Base-by-base conservation (phyloP, 345 rosid genomes). In the Aquilaria yunnanensis region DNA sequence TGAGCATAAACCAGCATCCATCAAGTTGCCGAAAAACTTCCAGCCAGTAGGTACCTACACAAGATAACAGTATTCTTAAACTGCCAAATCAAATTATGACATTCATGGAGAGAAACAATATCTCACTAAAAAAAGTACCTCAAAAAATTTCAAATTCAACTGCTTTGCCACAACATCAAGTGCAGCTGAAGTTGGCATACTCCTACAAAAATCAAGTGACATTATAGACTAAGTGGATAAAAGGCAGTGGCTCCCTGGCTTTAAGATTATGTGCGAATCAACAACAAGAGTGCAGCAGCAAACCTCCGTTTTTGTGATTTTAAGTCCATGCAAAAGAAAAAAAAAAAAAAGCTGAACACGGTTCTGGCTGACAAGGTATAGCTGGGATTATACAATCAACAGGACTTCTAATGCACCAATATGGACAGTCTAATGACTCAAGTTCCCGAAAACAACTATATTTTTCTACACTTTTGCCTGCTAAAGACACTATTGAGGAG, bases 171-270 rank as follows among this genome's bases (percentile, higher is more conserved):
- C 99, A 59, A 95, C 96, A 77, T 95, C 98, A 63, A 95, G 96
- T 54, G 98, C 99, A 71, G 98, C 97, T 56, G 98, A 92, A 47
- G 99, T 95, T 32, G 99, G 99, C 98, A 95, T 95, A 83, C 98
- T 95, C 99, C 98, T 95, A 70, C 62, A 81, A 23, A 23, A 23
- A 23, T 23, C 23, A 23, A 68, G 56, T 12, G 64, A 49, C 31
- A 68, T 57, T 54, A 14, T 9, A 53, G 51, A 56, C 12, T 59
- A 30, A 63, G 30, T 29, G 29, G 33, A 33, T 63, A 51, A 16
- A 37, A 63, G 37, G 12, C 14, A 34, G 50, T 12, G 43, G 43
- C 43, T 37, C 43, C 7, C 43, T 4, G 8, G 43, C 43, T 37
- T 37, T 37, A 37, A 37, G 43, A 5, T 5, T 9, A 37, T 37